Percentiles rank a stretch among this genome's conserved stretches.
phyloP scores from a whole-genome alignment of 2,329 filamentous ascomycete genomes.

The Alternaria sp. region DNA sequence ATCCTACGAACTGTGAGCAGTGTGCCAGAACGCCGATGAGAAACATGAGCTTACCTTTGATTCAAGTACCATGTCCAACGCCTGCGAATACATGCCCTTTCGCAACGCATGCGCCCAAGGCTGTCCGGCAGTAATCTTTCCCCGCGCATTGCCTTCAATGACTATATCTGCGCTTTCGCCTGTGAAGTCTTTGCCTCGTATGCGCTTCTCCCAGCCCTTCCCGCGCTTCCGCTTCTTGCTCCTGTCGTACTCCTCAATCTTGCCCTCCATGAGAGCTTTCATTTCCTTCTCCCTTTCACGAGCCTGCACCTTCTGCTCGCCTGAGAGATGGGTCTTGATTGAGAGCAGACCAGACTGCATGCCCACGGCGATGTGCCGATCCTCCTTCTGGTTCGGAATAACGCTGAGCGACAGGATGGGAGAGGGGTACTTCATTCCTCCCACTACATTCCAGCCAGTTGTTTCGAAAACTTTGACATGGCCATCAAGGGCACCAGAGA shows the following conservation, averaged over 20 bases:
- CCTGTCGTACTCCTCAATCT: slow-evolving; percentile 79
- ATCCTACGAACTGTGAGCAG: slow-evolving; percentile 31
- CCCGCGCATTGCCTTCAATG: slow-evolving; percentile 77
- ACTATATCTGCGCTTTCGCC: slow-evolving; percentile 89
- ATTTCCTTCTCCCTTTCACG: slow-evolving; percentile 84
- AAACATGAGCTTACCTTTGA: slow-evolving; percentile 42
- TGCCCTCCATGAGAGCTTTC: slow-evolving; percentile 80
- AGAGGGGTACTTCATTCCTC: slow-evolving; percentile 89
- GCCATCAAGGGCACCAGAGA: slow-evolving; percentile 90
- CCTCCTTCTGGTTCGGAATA: slow-evolving; percentile 74
- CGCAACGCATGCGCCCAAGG: slow-evolving; percentile 87
- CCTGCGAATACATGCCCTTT: slow-evolving; percentile 77
- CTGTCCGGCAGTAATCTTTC: slow-evolving; percentile 69
- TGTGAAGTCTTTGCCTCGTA: slow-evolving; percentile 78
- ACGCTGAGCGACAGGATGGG: slow-evolving; percentile 87
- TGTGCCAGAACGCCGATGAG: not conserved
- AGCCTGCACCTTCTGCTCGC: slow-evolving; percentile 79
- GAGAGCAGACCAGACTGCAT: slow-evolving; percentile 95
- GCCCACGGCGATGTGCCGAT: slow-evolving; percentile 93
- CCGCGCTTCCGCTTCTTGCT: slow-evolving; percentile 71
- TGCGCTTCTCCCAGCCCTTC: slow-evolving; percentile 68
- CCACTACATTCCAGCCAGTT: slow-evolving; percentile 93
- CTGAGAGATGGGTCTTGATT: slow-evolving; percentile 86
- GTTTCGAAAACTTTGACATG: slow-evolving; percentile 98
- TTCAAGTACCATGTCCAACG: slow-evolving; percentile 79